Conservation (phyloP, 1,284 basidiomycete genomes). For the Malassezia caprae region DNA sequence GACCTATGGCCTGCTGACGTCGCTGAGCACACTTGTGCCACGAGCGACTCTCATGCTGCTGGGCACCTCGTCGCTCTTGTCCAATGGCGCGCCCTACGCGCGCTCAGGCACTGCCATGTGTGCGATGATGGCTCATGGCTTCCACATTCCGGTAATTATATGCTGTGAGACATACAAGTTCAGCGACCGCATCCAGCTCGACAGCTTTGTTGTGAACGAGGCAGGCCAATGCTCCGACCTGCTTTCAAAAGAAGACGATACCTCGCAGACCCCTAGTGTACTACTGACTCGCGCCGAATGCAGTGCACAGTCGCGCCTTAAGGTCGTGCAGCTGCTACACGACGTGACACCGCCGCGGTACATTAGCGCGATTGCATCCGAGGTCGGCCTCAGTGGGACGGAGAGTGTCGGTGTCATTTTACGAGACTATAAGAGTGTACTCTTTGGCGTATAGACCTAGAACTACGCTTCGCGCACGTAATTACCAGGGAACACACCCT, state of each 20-base stretch:
- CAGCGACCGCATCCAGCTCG: slow-evolving; percentile 80
- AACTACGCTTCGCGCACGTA: slow-evolving; percentile 27
- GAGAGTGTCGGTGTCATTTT: slow-evolving; percentile 45
- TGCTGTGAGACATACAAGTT: slow-evolving; percentile 99
- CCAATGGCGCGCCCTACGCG: slow-evolving; percentile 88
- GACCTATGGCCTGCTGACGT: slow-evolving; percentile 83
- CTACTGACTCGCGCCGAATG: slow-evolving; percentile 26
- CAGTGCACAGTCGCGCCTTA: slow-evolving; percentile 22
- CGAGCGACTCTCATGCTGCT: slow-evolving; percentile 71
- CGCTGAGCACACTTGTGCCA: slow-evolving; percentile 71
- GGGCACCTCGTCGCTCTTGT: slow-evolving; percentile 84
- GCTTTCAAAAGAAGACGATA: slow-evolving; percentile 18
- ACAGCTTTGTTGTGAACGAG: slow-evolving; percentile 93
- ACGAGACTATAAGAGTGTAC: slow-evolving; percentile 46
- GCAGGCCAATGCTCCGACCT: slow-evolving; percentile 50
- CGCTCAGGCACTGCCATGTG: slow-evolving; percentile 89
- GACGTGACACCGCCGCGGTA: slow-evolving; percentile 45
- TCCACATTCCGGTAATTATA: slow-evolving; percentile 83
- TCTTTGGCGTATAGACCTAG: slow-evolving; percentile 27
- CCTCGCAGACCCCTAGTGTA: slow-evolving; percentile 3
- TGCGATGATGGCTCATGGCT: slow-evolving; percentile 84
- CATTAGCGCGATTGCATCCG: slow-evolving; percentile 40
- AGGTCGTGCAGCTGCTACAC: slow-evolving; percentile 41
- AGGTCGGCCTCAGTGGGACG: slow-evolving; percentile 42
- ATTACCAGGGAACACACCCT: slow-evolving; percentile 83